phyloP scores from a whole-genome alignment of 2,329 filamentous ascomycete genomes.

The Alternaria burnsii region DNA sequence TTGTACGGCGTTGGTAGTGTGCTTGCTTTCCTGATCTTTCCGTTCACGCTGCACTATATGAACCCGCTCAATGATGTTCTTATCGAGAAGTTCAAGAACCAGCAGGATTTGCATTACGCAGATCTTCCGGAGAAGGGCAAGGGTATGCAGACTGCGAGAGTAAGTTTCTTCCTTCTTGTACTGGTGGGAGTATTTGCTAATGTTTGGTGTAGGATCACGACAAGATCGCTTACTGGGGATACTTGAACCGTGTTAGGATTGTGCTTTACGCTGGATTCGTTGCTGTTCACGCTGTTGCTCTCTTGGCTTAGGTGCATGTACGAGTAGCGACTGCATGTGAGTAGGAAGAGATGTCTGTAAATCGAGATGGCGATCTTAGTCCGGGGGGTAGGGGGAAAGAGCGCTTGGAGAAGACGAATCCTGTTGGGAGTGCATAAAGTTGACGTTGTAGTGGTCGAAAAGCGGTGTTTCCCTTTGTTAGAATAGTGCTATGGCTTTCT shows the following conservation, averaged over 20 bases:
- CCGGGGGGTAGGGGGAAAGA: too few species aligned
- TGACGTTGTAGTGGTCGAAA: neutral
- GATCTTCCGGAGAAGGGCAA: constrained; percentile 5
- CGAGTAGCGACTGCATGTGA: too few species aligned
- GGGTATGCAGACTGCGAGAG: constrained; percentile 9
- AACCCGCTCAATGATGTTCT: constrained; percentile 2
- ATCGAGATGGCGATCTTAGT: neutral
- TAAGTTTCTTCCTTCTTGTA: neutral
- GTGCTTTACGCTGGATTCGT: constrained; percentile 4
- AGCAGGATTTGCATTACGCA: constrained; percentile 7
- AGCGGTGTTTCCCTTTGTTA: neutral
- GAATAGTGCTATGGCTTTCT: neutral
- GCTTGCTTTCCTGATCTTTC: constrained; percentile 5
- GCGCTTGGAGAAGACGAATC: neutral
- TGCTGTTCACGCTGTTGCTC: neutral
- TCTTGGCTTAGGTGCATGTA: neutral
- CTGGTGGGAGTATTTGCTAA: neutral
- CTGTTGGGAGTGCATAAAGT: neutral
- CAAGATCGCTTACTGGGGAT: constrained; percentile 8
- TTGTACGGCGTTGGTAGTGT: neutral
- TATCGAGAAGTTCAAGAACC: neutral
- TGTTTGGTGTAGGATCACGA: neutral
- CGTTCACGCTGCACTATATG: constrained; percentile 6
- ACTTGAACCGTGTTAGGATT: constrained; percentile 5
- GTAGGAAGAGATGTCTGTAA: neutral